Evolutionary conservation across 2,329 filamentous ascomycete genomes (phyloP).

Genomic region (Alternaria consortialis): DNA sequence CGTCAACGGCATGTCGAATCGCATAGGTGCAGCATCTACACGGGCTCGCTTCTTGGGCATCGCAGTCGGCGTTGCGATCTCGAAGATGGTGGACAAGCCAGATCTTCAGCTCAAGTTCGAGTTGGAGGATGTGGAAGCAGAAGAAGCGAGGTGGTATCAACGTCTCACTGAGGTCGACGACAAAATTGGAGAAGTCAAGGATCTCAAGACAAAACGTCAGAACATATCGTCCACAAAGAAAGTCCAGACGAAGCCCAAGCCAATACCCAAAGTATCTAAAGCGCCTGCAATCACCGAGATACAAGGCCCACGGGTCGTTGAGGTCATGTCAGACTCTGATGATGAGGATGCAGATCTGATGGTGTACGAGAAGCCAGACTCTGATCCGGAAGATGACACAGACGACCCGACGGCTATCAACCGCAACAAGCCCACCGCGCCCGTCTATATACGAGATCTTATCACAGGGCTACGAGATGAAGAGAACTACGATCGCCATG

Average conservation of each 20-base stretch:
- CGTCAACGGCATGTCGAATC: slow-evolving; percentile 82
- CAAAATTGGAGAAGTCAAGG: slow-evolving; percentile 59
- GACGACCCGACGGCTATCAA: slow-evolving; percentile 89
- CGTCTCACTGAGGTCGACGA: slow-evolving; percentile 71
- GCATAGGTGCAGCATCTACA: slow-evolving; percentile 78
- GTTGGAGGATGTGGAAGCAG: slow-evolving; percentile 76
- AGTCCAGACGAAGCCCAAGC: slow-evolving; percentile 16
- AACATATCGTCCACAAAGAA: not conserved
- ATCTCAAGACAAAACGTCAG: slow-evolving; percentile 19
- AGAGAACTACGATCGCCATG: slow-evolving; percentile 85
- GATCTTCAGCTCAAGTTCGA: slow-evolving; percentile 83
- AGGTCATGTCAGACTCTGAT: slow-evolving; percentile 61
- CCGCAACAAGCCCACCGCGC: slow-evolving; percentile 81
- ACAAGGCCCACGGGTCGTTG: slow-evolving; percentile 57
- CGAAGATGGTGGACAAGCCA: slow-evolving; percentile 69
- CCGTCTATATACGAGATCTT: slow-evolving; percentile 90
- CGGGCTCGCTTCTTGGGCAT: slow-evolving; percentile 86
- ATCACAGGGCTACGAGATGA: slow-evolving; percentile 80
- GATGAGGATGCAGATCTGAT: slow-evolving; percentile 70
- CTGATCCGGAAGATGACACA: slow-evolving; percentile 89
- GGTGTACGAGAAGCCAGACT: slow-evolving; percentile 85
- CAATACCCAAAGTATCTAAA: slow-evolving; percentile 16
- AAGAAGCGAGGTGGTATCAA: slow-evolving; percentile 80
- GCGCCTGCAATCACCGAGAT: slow-evolving; percentile 32
- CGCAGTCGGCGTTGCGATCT: slow-evolving; percentile 79